Evolutionary conservation across 2,329 filamentous ascomycete species (phyloP).

Genomic region (Beauveria rudraprayagi): DNA sequence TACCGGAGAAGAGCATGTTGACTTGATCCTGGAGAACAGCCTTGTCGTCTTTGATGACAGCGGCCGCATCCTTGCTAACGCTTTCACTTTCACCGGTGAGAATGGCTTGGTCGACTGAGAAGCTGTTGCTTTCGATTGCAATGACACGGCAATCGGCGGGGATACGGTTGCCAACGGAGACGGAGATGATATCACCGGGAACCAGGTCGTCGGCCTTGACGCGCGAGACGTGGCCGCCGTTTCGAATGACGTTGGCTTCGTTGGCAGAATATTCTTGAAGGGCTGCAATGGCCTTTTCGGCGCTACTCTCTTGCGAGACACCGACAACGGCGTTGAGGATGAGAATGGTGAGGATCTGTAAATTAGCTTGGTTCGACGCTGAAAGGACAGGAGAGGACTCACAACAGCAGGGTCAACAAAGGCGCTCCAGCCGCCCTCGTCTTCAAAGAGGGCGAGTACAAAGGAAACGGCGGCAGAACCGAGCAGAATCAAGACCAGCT

Average conservation of each 20-base stretch:
- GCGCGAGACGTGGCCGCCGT: conserved; percentile 65
- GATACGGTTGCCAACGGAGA: conserved; percentile 85
- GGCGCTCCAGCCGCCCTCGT: conserved; percentile 88
- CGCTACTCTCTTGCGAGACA: conserved; percentile 96
- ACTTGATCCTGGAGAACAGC: conserved; percentile 95
- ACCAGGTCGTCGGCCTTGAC: conserved; percentile 97
- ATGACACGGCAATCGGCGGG: conserved; percentile 90
- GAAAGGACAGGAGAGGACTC: conserved; percentile 33
- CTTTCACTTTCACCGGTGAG: conserved; percentile 97
- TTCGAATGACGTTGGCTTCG: conserved; percentile 85
- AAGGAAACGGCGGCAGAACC: conserved; percentile 92
- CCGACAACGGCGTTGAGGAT: conserved; percentile 95
- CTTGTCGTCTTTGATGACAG: conserved; percentile 63
- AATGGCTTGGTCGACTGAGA: conserved; percentile 93
- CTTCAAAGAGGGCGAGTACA: conserved; percentile 84
- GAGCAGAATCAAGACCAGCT: conserved; percentile 90
- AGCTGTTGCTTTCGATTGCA: conserved; percentile 92
- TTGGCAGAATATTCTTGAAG: conserved; percentile 99
- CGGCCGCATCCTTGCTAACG: conserved; percentile 70
- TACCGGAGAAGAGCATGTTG: conserved; percentile 98
- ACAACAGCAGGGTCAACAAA: conserved; percentile 95
- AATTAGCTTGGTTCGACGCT: conserved; percentile 2
- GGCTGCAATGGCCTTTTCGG: conserved; percentile 95
- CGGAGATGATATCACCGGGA: conserved; percentile 82
- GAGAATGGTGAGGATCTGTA: conserved; percentile 87